Percentiles rank a stretch among this genome's conserved stretches.
Evolutionary conservation across 2,329 filamentous ascomycete genomes (phyloP).

Genomic region (Alternaria longipes): DNA sequence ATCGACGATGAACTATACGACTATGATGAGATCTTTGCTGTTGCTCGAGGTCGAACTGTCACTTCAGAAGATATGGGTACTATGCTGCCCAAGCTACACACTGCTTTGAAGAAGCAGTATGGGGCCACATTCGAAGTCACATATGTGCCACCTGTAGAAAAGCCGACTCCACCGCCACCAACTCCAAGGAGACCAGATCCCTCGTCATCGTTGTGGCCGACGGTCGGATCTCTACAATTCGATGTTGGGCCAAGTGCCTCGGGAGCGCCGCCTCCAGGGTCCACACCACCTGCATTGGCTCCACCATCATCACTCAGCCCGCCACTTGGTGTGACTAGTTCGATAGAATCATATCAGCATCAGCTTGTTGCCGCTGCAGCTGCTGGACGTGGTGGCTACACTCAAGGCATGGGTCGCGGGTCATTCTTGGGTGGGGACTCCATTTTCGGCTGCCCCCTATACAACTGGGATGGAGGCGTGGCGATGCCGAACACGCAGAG

Average conservation of each 20-base stretch:
- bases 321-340: no score
- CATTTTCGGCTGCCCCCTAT: not conserved
- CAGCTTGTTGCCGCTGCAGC: not conserved
- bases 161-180: not conserved
- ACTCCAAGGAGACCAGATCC: not conserved
- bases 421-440: not conserved
- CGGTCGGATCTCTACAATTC: not conserved
- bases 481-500: not conserved
- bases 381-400: not conserved
- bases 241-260: not conserved
- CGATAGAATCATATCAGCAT: not conserved
- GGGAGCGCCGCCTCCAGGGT: not conserved
- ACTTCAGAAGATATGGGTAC: not conserved
- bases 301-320: not conserved
- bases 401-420: not conserved
- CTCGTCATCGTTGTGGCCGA: not conserved
- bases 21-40: not conserved
- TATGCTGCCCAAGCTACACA: conserved; percentile 15
- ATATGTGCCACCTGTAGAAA: not conserved
- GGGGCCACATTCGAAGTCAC: conserved; percentile 5
- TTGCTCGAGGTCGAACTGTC: not conserved
- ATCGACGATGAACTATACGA: not conserved
- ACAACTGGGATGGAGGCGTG: not conserved
- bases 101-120: conserved; percentile 9
- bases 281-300: not conserved